Evolutionary conservation across 257 asterid genomes (phyloP), one percentile per base, ranked within the genome.

Genomic region (Sherardia arvensis): DNA sequence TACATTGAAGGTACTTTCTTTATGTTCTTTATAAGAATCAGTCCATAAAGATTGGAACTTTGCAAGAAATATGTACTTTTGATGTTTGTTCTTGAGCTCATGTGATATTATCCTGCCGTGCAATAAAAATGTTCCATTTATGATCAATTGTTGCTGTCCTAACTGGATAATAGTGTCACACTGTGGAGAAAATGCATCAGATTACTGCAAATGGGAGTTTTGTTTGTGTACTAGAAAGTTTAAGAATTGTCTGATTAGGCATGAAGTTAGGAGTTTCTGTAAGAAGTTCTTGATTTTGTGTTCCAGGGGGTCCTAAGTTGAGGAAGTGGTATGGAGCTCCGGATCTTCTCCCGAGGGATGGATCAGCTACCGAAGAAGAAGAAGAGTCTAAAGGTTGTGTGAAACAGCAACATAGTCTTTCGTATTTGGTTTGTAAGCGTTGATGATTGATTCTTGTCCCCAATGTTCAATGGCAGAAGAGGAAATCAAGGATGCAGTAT

Each of bases 311-410:
- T 71, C 98, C 97, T n/a, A 92, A 92, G 84, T 84, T 92, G 61
- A 82, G 98, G 84, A 92, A 85, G 77, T 92, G 98, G 98, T 92
- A 92, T 51, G 98, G 97, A 65, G 98, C 98, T 69, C 85, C 98
- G 17, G 95, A 92, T 79, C 74, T 73, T 76, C 67, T 79, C 62
- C 73, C 84, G 34, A 77, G 80, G 74, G 91, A 79, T 70, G 95
- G 75, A 74, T 73, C 82, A 54, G 70, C 67, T 53, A 15, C 34
- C 58, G 74, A 77, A 58, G 88, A 77, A 71, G 86, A 77, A 69
- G 86, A 85, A 47, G 86, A 72, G 71, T 54, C 79, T 66, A 59
- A 81, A 75, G 98, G 98, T 91, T 66, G 66, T 29, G 28, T 23
- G 58, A 66, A 17, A 18, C 38, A 15, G 54, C 48, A 56, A 14